A percentile compares a stretch with the other conserved stretches of the same genome.
Evolutionary conservation across 129 eudicot genomes (phyloP).

Genomic region (Chrysanthemum seticuspe): DNA sequence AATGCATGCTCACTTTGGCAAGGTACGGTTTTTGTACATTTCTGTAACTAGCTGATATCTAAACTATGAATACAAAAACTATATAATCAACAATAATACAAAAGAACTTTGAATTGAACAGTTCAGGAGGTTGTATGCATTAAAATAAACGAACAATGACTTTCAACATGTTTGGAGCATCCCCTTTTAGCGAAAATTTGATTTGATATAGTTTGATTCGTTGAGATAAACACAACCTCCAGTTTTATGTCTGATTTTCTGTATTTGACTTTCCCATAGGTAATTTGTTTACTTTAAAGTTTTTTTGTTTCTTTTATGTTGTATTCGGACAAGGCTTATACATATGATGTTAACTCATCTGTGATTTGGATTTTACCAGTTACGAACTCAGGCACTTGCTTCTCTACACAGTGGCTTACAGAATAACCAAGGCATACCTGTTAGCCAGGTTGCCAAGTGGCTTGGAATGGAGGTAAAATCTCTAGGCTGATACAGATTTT

Average conservation of each 20-base stretch:
- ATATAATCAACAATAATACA: no score
- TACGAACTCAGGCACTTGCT: slow-evolving; percentile 94
- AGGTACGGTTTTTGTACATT: slow-evolving; percentile 48
- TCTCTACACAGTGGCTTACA: slow-evolving; percentile 85
- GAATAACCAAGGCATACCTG: slow-evolving; percentile 86
- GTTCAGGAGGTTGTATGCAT: no score
- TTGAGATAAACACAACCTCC: no score
- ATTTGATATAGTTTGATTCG: no score
- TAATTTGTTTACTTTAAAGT: not conserved
- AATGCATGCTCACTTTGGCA: slow-evolving; percentile 98
- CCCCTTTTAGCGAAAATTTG: no score
- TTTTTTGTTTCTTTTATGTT: not conserved
- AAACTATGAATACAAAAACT: no score
- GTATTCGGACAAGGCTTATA: slow-evolving; percentile 3
- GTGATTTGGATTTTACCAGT: slow-evolving; percentile 49
- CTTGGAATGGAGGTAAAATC: slow-evolving; percentile 91
- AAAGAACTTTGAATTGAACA: not conserved
- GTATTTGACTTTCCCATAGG: not conserved
- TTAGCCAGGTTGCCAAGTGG: slow-evolving; percentile 76
- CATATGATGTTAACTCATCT: slow-evolving; percentile 7
- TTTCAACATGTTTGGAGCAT: no score
- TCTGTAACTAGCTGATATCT: no score
- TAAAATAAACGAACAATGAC: no score
- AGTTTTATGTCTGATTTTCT: not conserved
- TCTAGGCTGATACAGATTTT: slow-evolving; percentile 3